These are phyloP conservation scores for Microascus cirrosus DNA, from an alignment of 2,329 filamentous ascomycete species.

Conservation along the genomic window DNA sequence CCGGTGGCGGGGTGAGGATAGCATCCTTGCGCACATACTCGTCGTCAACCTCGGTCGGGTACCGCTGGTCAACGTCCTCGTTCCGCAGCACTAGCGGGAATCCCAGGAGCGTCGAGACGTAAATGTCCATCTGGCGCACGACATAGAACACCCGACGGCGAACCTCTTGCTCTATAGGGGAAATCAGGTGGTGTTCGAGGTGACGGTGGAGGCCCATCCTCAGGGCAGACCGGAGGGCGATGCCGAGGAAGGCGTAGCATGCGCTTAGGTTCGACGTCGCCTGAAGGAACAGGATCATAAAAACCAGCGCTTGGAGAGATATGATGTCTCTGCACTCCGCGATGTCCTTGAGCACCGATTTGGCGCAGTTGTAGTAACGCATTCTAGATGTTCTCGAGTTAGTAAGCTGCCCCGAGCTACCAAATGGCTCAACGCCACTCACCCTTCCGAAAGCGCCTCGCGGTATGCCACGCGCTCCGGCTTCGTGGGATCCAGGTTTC, in stretches of 20 bases:
- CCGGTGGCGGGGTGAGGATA: constrained; percentile 41
- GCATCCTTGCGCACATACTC: constrained; percentile 51
- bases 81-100: constrained; percentile 52
- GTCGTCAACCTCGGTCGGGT: constrained; percentile 55
- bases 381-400: constrained; percentile 32
- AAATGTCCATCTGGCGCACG: constrained; percentile 59
- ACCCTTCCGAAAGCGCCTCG: constrained; percentile 45
- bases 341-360: constrained; percentile 53
- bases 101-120: constrained; percentile 55
- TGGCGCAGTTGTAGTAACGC: constrained; percentile 62
- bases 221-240: constrained; percentile 64
- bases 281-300: constrained; percentile 73
- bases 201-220: constrained; percentile 70
- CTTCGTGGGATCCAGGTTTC: constrained; percentile 41
- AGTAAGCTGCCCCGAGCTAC: not conserved
- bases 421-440: constrained; percentile 11
- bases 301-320: constrained; percentile 64
- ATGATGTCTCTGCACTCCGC: constrained; percentile 63
- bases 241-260: constrained; percentile 71
- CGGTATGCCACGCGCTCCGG: constrained; percentile 36
- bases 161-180: constrained; percentile 51
- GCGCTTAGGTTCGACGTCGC: constrained; percentile 67
- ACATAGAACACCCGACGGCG: constrained; percentile 57
- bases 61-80: constrained; percentile 57
- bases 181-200: constrained; percentile 50